Evolutionary conservation across 2,329 filamentous ascomycete genomes (phyloP).

Genomic region (Fusarium succisae): DNA sequence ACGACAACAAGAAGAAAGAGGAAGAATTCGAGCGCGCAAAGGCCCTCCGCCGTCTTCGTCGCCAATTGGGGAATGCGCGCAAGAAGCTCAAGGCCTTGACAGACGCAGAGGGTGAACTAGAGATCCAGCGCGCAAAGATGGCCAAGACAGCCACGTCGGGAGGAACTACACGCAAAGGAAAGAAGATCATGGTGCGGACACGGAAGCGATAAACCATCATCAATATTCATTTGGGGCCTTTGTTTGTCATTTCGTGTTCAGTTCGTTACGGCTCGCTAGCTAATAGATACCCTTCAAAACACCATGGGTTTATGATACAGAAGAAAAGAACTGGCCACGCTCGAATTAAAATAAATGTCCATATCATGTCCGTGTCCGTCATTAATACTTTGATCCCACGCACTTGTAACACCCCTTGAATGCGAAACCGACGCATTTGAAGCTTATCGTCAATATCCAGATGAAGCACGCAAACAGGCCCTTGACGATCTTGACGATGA

Average conservation of each 20-base stretch:
- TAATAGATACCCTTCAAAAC: conserved; percentile 42
- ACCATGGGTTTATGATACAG: conserved; percentile 42
- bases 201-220: conserved; percentile 62
- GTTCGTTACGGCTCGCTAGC: conserved; percentile 37
- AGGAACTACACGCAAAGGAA: conserved; percentile 66
- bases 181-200: conserved; percentile 70
- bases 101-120: conserved; percentile 66
- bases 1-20: conserved; percentile 39
- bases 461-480: conserved; percentile 66
- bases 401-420: conserved; percentile 62
- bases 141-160: conserved; percentile 71
- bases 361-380: background rate
- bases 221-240: background rate
- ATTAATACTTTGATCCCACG: conserved; percentile 55
- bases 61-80: conserved; percentile 60
- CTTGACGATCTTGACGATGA: conserved; percentile 60
- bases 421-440: conserved; percentile 63
- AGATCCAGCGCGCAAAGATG: conserved; percentile 70
- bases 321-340: conserved; percentile 16
- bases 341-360: conserved; percentile 3
- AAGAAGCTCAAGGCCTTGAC: conserved; percentile 64
- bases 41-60: conserved; percentile 55
- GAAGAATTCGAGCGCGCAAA: conserved; percentile 53
- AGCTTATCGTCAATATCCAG: conserved; percentile 65
- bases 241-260: conserved; percentile 28